Evolutionary conservation across 768 basidiomycete species (phyloP).

Genomic region (Chiua virens): DNA sequence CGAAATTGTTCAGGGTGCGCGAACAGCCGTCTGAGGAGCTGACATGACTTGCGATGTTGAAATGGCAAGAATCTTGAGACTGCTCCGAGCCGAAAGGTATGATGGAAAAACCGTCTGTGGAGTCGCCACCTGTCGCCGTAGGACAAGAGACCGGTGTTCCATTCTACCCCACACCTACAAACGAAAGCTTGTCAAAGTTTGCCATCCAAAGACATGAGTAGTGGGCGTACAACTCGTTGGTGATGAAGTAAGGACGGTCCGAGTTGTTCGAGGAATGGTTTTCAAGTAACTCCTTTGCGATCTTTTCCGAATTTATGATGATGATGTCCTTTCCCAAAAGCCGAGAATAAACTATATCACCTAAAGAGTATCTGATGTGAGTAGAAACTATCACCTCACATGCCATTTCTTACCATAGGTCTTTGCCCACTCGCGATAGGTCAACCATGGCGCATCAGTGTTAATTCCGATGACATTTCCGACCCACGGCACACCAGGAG

Average conservation of each 20-base stretch:
- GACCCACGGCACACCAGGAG: background rate
- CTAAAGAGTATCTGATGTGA: background rate
- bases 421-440: background rate
- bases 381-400: background rate
- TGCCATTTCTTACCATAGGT: background rate
- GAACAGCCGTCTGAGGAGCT: slow-evolving; percentile 32
- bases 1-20: slow-evolving; percentile 32
- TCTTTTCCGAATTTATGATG: slow-evolving; percentile 35
- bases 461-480: background rate
- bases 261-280: slow-evolving; percentile 41
- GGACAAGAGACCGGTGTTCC: slow-evolving; percentile 9
- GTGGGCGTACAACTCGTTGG: slow-evolving; percentile 3
- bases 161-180: slow-evolving; percentile 15
- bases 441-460: background rate
- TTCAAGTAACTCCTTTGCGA: slow-evolving; percentile 38
- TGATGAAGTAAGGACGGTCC: slow-evolving; percentile 6
- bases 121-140: slow-evolving; percentile 27
- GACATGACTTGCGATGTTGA: slow-evolving; percentile 28
- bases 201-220: background rate
- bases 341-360: slow-evolving; percentile 3
- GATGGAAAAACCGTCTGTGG: slow-evolving; percentile 23
- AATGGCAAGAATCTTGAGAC: slow-evolving; percentile 25
- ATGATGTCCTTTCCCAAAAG: slow-evolving; percentile 16
- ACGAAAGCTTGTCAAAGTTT: background rate
- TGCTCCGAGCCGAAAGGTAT: slow-evolving; percentile 9